Evolutionary conservation across 176 grass and related monocot genomes (phyloP).

Genomic region (Ensete ventricosum): DNA sequence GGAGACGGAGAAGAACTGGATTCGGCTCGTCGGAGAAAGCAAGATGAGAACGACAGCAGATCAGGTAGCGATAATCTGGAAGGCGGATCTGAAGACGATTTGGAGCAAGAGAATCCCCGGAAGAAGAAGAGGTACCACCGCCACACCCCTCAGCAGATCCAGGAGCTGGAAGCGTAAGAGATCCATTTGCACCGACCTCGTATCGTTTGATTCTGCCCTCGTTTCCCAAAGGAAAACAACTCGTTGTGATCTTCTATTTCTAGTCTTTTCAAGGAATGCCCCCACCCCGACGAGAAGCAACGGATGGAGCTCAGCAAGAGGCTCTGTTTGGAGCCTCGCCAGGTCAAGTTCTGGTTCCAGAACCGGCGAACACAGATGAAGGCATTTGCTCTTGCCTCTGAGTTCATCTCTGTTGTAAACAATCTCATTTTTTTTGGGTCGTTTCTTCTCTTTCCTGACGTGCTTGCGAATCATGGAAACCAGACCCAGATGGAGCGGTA

Average conservation of each 20-base stretch:
- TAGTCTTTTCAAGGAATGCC: constrained; percentile 68
- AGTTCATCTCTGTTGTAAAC: neutral
- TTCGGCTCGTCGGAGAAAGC: constrained; percentile 12
- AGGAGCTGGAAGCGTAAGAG: constrained; percentile 66
- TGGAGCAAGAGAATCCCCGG: constrained; percentile 31
- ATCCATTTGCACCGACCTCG: neutral
- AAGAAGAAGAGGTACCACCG: constrained; percentile 61
- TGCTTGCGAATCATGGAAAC: neutral
- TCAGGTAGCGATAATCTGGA: constrained; percentile 43
- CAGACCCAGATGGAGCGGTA: constrained; percentile 55
- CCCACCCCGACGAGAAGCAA: constrained; percentile 77
- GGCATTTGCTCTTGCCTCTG: constrained; percentile 14
- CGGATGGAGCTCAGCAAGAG: constrained; percentile 43
- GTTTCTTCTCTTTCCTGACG: neutral
- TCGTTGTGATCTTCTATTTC: neutral
- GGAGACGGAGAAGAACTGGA: constrained; percentile 15
- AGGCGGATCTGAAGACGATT: constrained; percentile 36
- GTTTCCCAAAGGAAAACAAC: neutral
- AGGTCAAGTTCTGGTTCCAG: constrained; percentile 99
- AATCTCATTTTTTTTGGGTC: neutral
- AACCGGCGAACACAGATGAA: constrained; percentile 79
- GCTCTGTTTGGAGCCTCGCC: constrained; percentile 45
- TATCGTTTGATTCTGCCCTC: neutral
- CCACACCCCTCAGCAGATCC: constrained; percentile 87
- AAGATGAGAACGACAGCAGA: constrained; percentile 49